Base-by-base conservation (phyloP, 768 basidiomycete species). In the Holtermanniella nyarrowii region DNA sequence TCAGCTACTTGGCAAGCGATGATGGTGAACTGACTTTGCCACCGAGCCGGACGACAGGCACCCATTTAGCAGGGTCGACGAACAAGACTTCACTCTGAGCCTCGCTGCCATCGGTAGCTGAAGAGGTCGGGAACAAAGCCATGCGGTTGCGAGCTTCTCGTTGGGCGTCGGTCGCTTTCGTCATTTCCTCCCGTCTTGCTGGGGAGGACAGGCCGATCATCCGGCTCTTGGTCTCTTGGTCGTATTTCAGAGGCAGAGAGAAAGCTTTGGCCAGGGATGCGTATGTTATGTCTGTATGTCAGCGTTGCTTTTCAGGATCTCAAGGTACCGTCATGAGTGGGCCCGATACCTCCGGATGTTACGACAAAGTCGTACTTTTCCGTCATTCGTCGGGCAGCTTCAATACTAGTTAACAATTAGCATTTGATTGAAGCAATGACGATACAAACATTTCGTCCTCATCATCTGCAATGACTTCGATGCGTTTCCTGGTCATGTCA, bases 401-500 rank as follows among this genome's bases (percentile, higher is more conserved):
- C 87, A 52, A 86, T 76, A 54, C 88, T 90, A 65, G 1, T 14
- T 12, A 46, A 22, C 22, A 12, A 11, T 7, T 13, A 26, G 41
- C 24, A 14, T 22, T 21, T 2, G 0, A 5, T 25, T n/a, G n/a
- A 48, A 39, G 25, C 41, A 27, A 43, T 26, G 22, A 47, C 21
- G 4, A 7, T 40, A 48, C 82, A 56, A 66, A 85, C 87, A 93
- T 95, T 71, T 95, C 86, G 22, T 80, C 80, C 68, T 91, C 86
- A 44, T 88, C 83, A 64, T 96, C 91, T 1, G 90, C 76, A 42
- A 97, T 83, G 51, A 93, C 88, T 63, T 96, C 89, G 66, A 93
- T 80, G 42, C 85, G 80, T 70, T 86, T 87, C 59, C 85, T 89
- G 67, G 22, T 20, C 16, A 44, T 4, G 27, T n/a, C 41, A 12